These are phyloP conservation scores for Colletotrichum ledebouriae DNA, from an alignment of 2,329 filamentous ascomycete genomes.

Conservation along the genomic window DNA sequence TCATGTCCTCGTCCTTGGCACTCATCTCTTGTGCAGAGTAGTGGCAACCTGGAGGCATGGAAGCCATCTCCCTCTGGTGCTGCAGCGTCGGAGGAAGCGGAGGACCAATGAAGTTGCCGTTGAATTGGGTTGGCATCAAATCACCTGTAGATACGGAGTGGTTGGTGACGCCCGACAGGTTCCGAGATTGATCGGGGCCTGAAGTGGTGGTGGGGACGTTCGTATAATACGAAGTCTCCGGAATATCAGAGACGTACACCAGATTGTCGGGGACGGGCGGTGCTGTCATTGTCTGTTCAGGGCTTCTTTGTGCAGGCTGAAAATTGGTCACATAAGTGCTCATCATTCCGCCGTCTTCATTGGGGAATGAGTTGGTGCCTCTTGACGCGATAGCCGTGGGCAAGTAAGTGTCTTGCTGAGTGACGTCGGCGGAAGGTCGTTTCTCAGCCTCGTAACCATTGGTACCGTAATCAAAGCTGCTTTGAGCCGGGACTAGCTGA, in stretches of 20 bases:
- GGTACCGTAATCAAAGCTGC: constrained; percentile 48
- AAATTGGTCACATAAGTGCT: constrained; percentile 52
- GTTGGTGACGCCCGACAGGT: background rate
- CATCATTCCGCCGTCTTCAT: constrained; percentile 48
- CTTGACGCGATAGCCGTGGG: constrained; percentile 47
- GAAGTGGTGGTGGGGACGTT: constrained; percentile 28
- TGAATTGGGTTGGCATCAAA: constrained; percentile 19
- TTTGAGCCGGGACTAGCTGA: constrained; percentile 47
- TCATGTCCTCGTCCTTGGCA: constrained; percentile 32
- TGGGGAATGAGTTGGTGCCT: constrained; percentile 48
- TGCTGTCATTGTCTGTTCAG: constrained; percentile 39
- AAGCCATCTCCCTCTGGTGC: constrained; percentile 18
- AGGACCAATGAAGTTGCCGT: constrained; percentile 25
- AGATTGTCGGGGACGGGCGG: constrained; percentile 54
- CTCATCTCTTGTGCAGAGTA: constrained; percentile 44
- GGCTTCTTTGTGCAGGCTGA: constrained; percentile 53
- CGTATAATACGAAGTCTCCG: constrained; percentile 46
- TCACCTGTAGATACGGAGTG: constrained; percentile 17
- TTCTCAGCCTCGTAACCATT: constrained; percentile 51
- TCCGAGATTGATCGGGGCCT: constrained; percentile 14
- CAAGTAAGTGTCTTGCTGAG: constrained; percentile 35
- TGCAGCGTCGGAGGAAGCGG: constrained; percentile 21
- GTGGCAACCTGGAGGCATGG: constrained; percentile 4
- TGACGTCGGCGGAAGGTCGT: constrained; percentile 42
- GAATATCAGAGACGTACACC: constrained; percentile 53